Conservation (phyloP, 2,329 filamentous ascomycete genomes). For the Pestalotiopsis fici region DNA sequence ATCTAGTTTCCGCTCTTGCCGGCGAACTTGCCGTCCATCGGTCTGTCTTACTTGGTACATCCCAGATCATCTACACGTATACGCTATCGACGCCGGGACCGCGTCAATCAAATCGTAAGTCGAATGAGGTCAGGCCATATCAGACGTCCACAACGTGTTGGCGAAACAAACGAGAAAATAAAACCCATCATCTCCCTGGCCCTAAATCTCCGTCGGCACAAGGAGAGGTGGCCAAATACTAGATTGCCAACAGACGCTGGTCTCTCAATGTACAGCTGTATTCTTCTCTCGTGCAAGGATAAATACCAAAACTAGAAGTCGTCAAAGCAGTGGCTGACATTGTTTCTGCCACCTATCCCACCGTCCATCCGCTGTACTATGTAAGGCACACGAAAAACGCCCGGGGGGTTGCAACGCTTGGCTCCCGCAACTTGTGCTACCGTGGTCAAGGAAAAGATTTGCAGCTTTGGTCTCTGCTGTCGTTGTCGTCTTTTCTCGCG, state of each 20-base stretch:
- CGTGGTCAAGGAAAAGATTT: not conserved
- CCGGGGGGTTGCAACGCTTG: not conserved
- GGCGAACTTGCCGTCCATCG: not conserved
- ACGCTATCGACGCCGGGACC: not conserved
- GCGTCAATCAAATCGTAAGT: not conserved
- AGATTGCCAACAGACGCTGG: not conserved
- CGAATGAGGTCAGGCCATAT: slow-evolving; percentile 11
- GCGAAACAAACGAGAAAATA: not conserved
- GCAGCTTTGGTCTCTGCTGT: not conserved
- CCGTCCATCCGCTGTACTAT: not conserved
- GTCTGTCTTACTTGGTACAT: not conserved
- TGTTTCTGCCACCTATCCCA: not conserved
- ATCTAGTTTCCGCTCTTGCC: not conserved
- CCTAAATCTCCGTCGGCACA: not conserved
- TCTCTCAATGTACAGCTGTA: not conserved
- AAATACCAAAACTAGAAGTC: not conserved
- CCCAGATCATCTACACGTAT: not conserved
- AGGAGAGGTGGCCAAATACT: not conserved
- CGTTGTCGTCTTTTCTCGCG: no score
- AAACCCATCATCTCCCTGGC: not conserved
- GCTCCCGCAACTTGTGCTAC: not conserved
- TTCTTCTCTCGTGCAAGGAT: not conserved
- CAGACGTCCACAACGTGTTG: not conserved
- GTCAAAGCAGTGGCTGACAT: not conserved
- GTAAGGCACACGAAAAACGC: not conserved